These are phyloP conservation scores for Calonectria hawksworthii DNA, from an alignment of 2,329 filamentous ascomycete genomes.

Conservation along the genomic window DNA sequence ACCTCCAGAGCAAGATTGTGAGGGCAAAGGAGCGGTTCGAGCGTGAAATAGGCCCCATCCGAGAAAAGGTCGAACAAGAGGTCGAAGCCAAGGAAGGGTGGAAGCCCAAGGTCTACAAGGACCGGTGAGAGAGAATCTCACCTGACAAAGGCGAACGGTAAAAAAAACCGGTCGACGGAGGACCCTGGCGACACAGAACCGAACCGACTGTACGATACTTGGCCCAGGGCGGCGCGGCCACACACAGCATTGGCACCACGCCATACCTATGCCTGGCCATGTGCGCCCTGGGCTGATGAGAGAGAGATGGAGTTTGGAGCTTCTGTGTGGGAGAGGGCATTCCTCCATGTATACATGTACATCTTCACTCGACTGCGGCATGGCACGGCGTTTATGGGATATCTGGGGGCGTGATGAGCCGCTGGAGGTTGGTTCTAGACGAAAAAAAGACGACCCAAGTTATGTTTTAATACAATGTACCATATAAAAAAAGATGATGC, in stretches of 20 bases:
- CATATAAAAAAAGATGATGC: conserved; percentile 34
- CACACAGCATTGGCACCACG: neutral
- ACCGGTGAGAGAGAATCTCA: conserved; percentile 66
- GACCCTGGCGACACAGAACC: conserved; percentile 5
- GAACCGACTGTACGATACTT: conserved; percentile 41
- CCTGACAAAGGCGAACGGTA: neutral
- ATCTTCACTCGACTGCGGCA: conserved; percentile 69
- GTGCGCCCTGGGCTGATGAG: conserved; percentile 22
- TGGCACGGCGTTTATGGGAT: conserved; percentile 64
- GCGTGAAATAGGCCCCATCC: conserved; percentile 81
- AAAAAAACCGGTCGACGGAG: conserved; percentile 3
- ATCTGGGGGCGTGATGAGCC: conserved; percentile 47
- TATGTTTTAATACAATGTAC: conserved; percentile 49
- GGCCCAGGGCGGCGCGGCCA: conserved; percentile 6
- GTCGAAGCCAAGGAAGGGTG: conserved; percentile 87
- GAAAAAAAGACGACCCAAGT: conserved; percentile 46
- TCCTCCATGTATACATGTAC: conserved; percentile 56
- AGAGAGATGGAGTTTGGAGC: conserved; percentile 32
- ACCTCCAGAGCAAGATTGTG: conserved; percentile 96
- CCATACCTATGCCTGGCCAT: neutral
- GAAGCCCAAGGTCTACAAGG: conserved; percentile 96
- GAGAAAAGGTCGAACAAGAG: conserved; percentile 80
- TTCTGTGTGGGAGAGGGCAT: conserved; percentile 26
- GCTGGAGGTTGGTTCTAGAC: conserved; percentile 49
- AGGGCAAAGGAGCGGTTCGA: conserved; percentile 94